A percentile compares a stretch with the other conserved stretches of the same genome.
These are phyloP conservation scores for Hydrangea macrophylla DNA, from an alignment of 148 eudicot species.

Conservation along the genomic window DNA sequence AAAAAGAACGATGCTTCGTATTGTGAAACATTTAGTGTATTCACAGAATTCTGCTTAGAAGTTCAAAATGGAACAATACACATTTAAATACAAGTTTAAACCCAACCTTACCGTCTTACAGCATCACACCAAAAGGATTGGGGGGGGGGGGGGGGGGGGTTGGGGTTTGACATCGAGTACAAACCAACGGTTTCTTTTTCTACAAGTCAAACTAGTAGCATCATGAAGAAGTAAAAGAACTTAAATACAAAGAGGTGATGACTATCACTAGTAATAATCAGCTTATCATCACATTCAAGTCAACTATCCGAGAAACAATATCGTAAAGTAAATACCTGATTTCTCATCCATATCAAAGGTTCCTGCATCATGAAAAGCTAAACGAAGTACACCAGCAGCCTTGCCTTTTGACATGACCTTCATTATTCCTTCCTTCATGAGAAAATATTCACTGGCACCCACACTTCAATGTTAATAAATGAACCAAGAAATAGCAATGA, in stretches of 20 bases:
- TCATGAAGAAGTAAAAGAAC: too few species aligned
- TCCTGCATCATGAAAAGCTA: conserved; percentile 98
- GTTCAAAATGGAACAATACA: too few species aligned
- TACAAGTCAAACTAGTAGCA: too few species aligned
- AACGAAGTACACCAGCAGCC: conserved; percentile 95
- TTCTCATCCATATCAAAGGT: conserved; percentile 64
- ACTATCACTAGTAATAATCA: too few species aligned
- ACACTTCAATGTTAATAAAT: conserved; percentile 18
- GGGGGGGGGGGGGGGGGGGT: too few species aligned
- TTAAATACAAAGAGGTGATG: not conserved
- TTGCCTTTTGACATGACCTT: conserved; percentile 76
- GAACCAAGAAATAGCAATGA: not conserved
- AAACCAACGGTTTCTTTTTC: too few species aligned
- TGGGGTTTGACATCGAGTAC: too few species aligned
- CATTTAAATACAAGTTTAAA: not conserved
- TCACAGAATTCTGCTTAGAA: not conserved
- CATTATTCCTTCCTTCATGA: conserved; percentile 61
- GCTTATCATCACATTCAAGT: not conserved
- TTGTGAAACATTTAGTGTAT: not conserved
- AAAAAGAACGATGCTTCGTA: not conserved
- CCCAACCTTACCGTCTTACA: not conserved
- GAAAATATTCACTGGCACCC: conserved; percentile 33
- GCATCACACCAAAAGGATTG: too few species aligned
- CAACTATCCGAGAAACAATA: not conserved
- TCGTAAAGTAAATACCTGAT: conserved; percentile 47